These are phyloP conservation scores for Picea sitchensis DNA, from an alignment of 75 land plant species.

Conservation along the genomic window DNA sequence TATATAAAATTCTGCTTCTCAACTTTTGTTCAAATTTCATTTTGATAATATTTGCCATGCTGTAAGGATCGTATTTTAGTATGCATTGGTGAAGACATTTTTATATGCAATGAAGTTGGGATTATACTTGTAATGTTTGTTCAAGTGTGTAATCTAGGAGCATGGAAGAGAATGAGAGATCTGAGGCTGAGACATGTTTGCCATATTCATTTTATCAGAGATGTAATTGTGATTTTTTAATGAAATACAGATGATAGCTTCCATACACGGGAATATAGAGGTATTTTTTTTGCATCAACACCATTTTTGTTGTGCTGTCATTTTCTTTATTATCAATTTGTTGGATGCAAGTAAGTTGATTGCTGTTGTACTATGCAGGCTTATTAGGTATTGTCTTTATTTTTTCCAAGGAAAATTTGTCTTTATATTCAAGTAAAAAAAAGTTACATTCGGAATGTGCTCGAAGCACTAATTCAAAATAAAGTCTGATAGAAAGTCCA, in stretches of 20 bases:
- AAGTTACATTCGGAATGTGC: no score
- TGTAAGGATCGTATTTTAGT: no score
- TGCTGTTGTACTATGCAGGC: background rate
- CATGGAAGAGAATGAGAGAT: background rate
- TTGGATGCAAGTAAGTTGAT: background rate
- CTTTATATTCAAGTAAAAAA: no score
- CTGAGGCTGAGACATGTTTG: background rate
- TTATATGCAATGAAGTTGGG: background rate
- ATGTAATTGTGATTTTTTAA: background rate
- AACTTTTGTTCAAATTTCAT: no score
- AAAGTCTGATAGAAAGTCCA: no score
- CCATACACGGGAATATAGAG: background rate
- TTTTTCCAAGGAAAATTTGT: no score
- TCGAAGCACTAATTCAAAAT: no score
- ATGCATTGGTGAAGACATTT: background rate
- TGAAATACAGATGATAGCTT: slow-evolving; percentile 2
- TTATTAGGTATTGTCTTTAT: background rate
- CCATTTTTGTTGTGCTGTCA: background rate
- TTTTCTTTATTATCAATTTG: background rate
- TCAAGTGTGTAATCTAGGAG: background rate
- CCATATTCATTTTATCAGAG: background rate
- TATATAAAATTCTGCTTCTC: no score
- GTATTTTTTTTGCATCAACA: background rate
- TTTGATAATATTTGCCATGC: no score
- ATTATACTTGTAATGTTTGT: background rate